Percentiles rank a stretch among this genome's conserved stretches.
phyloP scores from a whole-genome alignment of 164 flowering plant genomes.

The Liriodendron chinense region DNA sequence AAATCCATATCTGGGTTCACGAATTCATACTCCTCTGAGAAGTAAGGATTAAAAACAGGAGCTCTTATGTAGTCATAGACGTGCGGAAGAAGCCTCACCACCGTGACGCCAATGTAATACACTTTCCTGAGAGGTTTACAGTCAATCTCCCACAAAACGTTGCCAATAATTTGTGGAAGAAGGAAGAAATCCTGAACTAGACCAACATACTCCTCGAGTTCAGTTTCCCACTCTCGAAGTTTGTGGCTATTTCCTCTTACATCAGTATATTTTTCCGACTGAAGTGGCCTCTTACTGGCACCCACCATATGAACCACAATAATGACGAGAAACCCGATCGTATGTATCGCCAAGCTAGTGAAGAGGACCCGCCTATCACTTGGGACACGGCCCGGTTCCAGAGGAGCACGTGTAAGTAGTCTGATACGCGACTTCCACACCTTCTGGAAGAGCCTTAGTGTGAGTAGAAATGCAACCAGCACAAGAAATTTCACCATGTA shows the following conservation, averaged over 20 bases:
- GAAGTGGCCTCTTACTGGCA: conserved; percentile 32
- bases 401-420: conserved; percentile 51
- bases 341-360: conserved; percentile 43
- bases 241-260: conserved; percentile 28
- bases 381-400: conserved; percentile 69
- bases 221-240: conserved; percentile 53
- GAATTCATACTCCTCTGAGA: conserved; percentile 65
- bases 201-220: conserved; percentile 79
- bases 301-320: conserved; percentile 41
- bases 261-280: conserved; percentile 25
- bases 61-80: conserved; percentile 61
- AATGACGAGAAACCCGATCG: conserved; percentile 49
- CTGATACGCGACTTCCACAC: conserved; percentile 83
- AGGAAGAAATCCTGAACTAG: conserved; percentile 82
- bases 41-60: conserved; percentile 63
- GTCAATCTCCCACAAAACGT: conserved; percentile 66
- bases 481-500: conserved; percentile 68
- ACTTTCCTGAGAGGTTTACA: conserved; percentile 61
- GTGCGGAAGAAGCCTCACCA: conserved; percentile 79
- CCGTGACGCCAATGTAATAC: conserved; percentile 67
- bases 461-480: conserved; percentile 53
- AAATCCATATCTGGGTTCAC: conserved; percentile 70
- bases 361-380: conserved; percentile 58
- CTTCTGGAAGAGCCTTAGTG: conserved; percentile 70
- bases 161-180: conserved; percentile 84